Evolutionary conservation across 768 basidiomycete genomes (phyloP).

Genomic region (Boletus coccyginus): DNA sequence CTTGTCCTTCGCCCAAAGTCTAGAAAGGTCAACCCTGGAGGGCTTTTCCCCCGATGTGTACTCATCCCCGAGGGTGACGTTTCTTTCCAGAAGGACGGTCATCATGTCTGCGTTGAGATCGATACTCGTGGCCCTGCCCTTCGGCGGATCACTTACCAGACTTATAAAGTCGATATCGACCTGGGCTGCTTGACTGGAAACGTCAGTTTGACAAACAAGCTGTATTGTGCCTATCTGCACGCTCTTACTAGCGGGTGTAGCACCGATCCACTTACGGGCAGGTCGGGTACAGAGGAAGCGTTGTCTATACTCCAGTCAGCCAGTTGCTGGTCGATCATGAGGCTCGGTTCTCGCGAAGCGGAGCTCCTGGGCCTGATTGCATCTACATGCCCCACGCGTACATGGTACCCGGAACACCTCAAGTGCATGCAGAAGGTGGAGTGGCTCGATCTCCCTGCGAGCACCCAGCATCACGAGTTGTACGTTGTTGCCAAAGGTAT

Average conservation of each 20-base stretch:
- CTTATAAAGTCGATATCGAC: slow-evolving; percentile 29
- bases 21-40: background rate
- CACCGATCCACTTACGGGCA: slow-evolving; percentile 42
- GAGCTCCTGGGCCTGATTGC: slow-evolving; percentile 34
- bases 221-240: slow-evolving; percentile 44
- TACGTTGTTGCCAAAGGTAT: slow-evolving; percentile 26
- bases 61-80: slow-evolving; percentile 39
- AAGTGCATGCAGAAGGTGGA: slow-evolving; percentile 39
- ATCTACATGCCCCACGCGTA: slow-evolving; percentile 32
- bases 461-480: slow-evolving; percentile 34
- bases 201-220: slow-evolving; percentile 23
- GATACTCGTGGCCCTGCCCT: background rate
- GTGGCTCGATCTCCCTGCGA: slow-evolving; percentile 24
- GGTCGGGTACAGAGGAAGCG: slow-evolving; percentile 45
- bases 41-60: slow-evolving; percentile 24
- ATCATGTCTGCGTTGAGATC: slow-evolving; percentile 20
- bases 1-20: slow-evolving; percentile 38
- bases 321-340: slow-evolving; percentile 39
- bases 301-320: slow-evolving; percentile 38
- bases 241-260: slow-evolving; percentile 41
- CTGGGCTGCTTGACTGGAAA: slow-evolving; percentile 31
- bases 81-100: slow-evolving; percentile 2
- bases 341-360: slow-evolving; percentile 28
- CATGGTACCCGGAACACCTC: slow-evolving; percentile 39
- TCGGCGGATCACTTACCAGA: slow-evolving; percentile 20